Conservation (phyloP, 768 basidiomycete genomes). For the Tulasnella sp. region DNA sequence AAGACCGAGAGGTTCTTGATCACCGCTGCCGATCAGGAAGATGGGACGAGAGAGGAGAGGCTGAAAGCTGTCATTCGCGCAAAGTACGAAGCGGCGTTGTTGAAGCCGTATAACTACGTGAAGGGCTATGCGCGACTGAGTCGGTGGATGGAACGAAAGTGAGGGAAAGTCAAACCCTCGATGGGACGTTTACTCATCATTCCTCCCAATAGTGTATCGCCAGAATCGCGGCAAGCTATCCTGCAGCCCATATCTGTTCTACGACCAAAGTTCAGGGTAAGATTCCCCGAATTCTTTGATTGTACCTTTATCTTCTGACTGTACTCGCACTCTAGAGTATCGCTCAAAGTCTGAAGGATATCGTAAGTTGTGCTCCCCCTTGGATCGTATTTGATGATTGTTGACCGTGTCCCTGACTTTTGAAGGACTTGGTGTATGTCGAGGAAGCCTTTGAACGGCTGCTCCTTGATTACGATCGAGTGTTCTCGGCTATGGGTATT, state of each 20-base stretch:
- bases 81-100: conserved; percentile 90
- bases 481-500: conserved; percentile 90
- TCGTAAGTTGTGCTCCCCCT: conserved; percentile 39
- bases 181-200: background rate
- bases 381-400: background rate
- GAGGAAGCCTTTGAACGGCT: conserved; percentile 96
- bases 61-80: conserved; percentile 85
- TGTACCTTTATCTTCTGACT: background rate
- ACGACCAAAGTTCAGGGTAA: conserved; percentile 72
- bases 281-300: conserved; percentile 19
- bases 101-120: conserved; percentile 95
- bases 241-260: conserved; percentile 78
- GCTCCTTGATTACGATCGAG: conserved; percentile 89
- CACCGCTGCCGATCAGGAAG: conserved; percentile 89
- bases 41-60: conserved; percentile 81
- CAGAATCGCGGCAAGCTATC: conserved; percentile 85
- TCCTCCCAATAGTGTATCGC: conserved; percentile 57
- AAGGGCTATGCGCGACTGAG: conserved; percentile 87
- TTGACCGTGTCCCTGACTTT: conserved; percentile 6
- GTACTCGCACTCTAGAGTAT: background rate
- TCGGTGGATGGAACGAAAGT: conserved; percentile 95
- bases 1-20: conserved; percentile 83
- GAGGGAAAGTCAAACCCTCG: conserved; percentile 17
- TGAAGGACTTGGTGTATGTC: conserved; percentile 95
- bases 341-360: conserved; percentile 62